Conservation (phyloP, 331 rosid species). For the Acacia pycnantha region DNA sequence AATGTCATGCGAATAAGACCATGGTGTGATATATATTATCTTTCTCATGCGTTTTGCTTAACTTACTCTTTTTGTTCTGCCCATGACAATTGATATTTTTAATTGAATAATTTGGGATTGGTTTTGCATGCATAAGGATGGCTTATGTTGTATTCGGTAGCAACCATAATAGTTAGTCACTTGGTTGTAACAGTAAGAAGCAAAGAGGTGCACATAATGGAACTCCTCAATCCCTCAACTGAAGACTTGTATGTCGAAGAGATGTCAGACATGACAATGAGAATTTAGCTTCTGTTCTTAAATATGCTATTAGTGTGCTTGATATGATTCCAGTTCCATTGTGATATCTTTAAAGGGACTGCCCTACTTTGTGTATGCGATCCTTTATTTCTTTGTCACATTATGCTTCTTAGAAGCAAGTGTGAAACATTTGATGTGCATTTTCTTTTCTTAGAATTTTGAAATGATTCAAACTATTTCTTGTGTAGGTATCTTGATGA, state of each 20-base stretch:
- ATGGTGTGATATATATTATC: conserved; percentile 51
- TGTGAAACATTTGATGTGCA: background rate
- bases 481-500: conserved; percentile 74
- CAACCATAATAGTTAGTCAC: background rate
- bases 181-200: background rate
- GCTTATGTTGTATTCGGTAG: background rate
- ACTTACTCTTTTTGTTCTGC: background rate
- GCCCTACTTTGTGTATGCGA: background rate
- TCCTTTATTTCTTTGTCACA: conserved; percentile 18
- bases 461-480: conserved; percentile 23
- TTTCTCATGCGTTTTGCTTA: conserved; percentile 20
- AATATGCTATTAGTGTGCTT: conserved; percentile 23
- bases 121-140: background rate
- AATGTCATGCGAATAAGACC: conserved; percentile 87
- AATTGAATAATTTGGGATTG: background rate
- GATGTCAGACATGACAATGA: background rate
- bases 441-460: conserved; percentile 9
- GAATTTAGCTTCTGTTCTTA: background rate
- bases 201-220: background rate
- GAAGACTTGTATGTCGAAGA: conserved; percentile 12
- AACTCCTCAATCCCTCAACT: background rate
- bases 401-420: conserved; percentile 10
- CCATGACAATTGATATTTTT: background rate
- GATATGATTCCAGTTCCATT: conserved; percentile 15
- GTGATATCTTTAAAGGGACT: background rate